phyloP scores from a whole-genome alignment of 768 basidiomycete genomes.

The Suillus sp. region DNA sequence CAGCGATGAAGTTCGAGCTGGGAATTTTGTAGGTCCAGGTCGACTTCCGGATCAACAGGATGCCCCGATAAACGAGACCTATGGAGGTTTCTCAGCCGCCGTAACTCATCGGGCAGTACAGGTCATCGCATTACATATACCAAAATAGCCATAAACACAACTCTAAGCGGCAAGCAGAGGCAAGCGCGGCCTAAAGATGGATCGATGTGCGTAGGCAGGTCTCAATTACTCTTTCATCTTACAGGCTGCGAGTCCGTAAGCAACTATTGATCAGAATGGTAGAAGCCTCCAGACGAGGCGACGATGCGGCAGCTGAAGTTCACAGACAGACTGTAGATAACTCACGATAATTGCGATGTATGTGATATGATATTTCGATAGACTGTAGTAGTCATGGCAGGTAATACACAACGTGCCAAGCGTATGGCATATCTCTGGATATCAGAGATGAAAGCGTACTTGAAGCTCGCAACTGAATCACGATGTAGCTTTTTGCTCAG shows the following conservation, averaged over 20 bases:
- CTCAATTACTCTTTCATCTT: not conserved
- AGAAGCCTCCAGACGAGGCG: slow-evolving; percentile 33
- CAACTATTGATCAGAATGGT: slow-evolving; percentile 52
- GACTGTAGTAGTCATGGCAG: slow-evolving; percentile 21
- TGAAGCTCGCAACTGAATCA: slow-evolving; percentile 10
- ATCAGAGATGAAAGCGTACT: not conserved
- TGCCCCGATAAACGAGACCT: not conserved
- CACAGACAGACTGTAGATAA: slow-evolving; percentile 21
- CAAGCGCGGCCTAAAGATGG: slow-evolving; percentile 68
- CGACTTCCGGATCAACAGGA: slow-evolving; percentile 1
- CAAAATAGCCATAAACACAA: slow-evolving; percentile 2
- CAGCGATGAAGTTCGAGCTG: not conserved
- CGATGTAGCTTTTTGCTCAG: slow-evolving; percentile 55
- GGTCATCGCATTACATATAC: not conserved
- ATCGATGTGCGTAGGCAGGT: slow-evolving; percentile 50
- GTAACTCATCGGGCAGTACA: slow-evolving; percentile 2
- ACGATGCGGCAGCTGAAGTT: slow-evolving; percentile 18
- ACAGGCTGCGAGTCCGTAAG: slow-evolving; percentile 70
- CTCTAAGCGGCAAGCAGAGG: slow-evolving; percentile 35
- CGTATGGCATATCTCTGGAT: not conserved
- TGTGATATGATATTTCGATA: slow-evolving; percentile 19
- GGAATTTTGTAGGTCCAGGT: not conserved
- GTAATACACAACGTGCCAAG: slow-evolving; percentile 4
- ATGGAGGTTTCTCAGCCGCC: not conserved
- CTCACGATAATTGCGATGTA: slow-evolving; percentile 16